A percentile compares a stretch with the other conserved stretches of the same genome.
Conservation (phyloP, 257 asterid genomes). For the Jacaranda copaia region DNA sequence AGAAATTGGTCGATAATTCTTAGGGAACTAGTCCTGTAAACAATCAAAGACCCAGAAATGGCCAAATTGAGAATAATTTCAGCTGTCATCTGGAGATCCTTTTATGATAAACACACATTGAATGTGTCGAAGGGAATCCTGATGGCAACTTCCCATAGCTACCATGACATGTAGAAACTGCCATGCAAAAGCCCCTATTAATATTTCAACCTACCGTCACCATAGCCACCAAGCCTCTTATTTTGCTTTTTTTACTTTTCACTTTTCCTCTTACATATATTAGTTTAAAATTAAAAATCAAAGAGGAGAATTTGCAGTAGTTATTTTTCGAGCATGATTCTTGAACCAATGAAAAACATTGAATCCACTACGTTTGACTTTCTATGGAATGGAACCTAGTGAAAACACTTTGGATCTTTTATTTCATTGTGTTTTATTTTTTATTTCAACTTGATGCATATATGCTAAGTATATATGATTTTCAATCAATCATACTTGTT, state of each 20-base stretch:
- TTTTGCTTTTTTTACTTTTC: not conserved
- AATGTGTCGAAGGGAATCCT: not conserved
- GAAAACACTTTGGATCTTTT: no score
- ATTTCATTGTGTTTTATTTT: no score
- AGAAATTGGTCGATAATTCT: no score
- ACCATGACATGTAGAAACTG: slow-evolving; percentile 2
- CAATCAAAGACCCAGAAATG: not conserved
- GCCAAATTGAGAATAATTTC: not conserved
- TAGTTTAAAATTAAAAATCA: no score
- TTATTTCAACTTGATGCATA: no score
- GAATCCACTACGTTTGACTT: no score
- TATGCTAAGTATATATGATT: no score
- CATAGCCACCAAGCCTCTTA: not conserved
- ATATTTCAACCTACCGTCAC: not conserved
- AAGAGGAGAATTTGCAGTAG: no score
- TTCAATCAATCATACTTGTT: no score
- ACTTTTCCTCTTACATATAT: no score
- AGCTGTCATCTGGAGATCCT: not conserved
- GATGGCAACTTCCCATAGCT: not conserved
- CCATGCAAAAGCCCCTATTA: not conserved
- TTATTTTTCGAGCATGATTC: not conserved
- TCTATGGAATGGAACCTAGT: no score
- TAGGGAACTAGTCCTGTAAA: no score
- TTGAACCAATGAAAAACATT: not conserved
- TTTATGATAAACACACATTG: not conserved